Evolutionary conservation across 2,329 filamentous ascomycete genomes (phyloP), one percentile per base, ranked within the genome.

Genomic region (Xylariales sp.): DNA sequence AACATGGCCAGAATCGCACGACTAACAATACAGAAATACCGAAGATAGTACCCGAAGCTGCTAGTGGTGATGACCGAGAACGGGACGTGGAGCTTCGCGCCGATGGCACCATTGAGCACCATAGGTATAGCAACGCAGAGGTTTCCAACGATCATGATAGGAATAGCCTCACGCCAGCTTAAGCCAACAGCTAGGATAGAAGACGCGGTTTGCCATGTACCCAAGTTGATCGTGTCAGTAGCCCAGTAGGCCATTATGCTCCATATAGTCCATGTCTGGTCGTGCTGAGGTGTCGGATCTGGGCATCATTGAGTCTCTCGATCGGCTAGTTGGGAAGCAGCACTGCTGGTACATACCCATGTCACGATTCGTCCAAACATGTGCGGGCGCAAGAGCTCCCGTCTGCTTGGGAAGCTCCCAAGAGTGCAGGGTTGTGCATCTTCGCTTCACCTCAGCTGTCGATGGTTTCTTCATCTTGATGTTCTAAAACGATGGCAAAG

Each of bases 91-190:
- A 72, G 55, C 42, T 64, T 64, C 9, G 67, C 62, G 14, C 69
- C 67, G 41, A 69, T 69, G 11, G 68, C 66, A 14, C 69, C 69
- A 50, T 73, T 71, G n/a, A 71, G 56, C 8, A 70, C 67, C 55
- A 71, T 65, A 9, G 68, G 63, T 9, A 80, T 69, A 11, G 77
- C 74, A 15, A 80, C 77, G 49, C 78, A 81, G 9, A 73, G 64
- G 10, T 74, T 73, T 31, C 82, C 82, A n/a, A 83, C 76, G 31
- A 70, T 50, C 54, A 72, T 79, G 48, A 58, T 56, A 2, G 55
- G 55, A 24, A 60, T 59, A 4, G 57, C 57, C 43, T 60, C 57
- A 11, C 59, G 49, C 62, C 62, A 64, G 12, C 55, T 59, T 4
- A 64, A 36, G 4, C 62, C 62, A 14, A 63, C 60, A 4, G 55